Evolutionary conservation across 805 yeast species (phyloP).

Genomic region (Candida maltosa): DNA sequence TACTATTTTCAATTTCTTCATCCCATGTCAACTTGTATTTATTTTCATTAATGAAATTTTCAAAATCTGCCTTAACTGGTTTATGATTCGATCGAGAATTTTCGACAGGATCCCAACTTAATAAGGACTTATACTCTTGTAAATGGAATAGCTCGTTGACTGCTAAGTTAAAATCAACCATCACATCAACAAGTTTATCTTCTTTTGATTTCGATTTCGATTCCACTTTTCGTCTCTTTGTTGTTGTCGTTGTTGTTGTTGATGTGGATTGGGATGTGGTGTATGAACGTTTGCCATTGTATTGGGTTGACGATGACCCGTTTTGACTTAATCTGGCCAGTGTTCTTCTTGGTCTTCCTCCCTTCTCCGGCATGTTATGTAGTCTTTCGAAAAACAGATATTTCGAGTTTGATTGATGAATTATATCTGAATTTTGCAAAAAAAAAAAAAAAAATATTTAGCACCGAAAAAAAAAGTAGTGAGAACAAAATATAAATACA

Average conservation of each 20-base stretch:
- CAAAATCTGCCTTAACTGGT: slow-evolving; percentile 26
- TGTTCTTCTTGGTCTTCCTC: slow-evolving; percentile 1
- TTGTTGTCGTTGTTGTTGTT: neutral
- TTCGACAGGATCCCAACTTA: slow-evolving; percentile 58
- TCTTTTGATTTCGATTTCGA: slow-evolving; percentile 9
- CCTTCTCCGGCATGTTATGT: slow-evolving; percentile 2
- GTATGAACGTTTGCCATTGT: neutral
- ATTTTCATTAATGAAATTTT: slow-evolving; percentile 22
- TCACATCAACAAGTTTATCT: slow-evolving; percentile 36
- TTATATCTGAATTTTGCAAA: too few species aligned
- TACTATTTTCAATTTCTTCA: slow-evolving; percentile 16
- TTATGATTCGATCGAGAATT: slow-evolving; percentile 18
- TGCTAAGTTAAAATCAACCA: slow-evolving; percentile 44
- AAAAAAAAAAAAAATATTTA: too few species aligned
- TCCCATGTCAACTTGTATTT: slow-evolving; percentile 32
- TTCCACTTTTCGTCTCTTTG: slow-evolving; percentile 19
- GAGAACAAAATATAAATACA: too few species aligned
- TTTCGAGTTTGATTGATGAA: too few species aligned
- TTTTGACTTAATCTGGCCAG: slow-evolving; percentile 5
- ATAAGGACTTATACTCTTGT: slow-evolving; percentile 56
- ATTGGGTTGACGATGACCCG: neutral
- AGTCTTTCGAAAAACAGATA: too few species aligned
- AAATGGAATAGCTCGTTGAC: slow-evolving; percentile 65
- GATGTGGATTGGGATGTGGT: neutral
- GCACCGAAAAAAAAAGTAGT: too few species aligned